Base-by-base conservation (phyloP, 345 rosid species). In the thale cress (Arabidopsis thaliana) region DNA sequence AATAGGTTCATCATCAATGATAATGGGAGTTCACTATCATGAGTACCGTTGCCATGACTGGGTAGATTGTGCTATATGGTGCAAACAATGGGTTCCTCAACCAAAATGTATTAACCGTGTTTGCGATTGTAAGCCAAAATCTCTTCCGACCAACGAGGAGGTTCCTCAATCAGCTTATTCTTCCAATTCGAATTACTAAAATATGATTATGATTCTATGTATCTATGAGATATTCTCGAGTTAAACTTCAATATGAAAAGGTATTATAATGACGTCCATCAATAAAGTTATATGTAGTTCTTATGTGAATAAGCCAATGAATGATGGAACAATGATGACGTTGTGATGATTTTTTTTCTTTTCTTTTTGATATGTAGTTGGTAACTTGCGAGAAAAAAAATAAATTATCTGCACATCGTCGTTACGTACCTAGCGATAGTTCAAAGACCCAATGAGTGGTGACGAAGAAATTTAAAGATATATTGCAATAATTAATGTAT, bases 101-200 rank as follows among this genome's bases (percentile, higher is more conserved):
- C 73, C 79, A 10, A 1, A 67, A 6, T 75, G 79, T 59, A 75
- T 75, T 40, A 59, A 75, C 32, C 79, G 67, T 4, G 11, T 50
- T 50, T 75, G 79, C n/a, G n/a, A 67, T 32, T 75, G 73, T 67
- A 67, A 41, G 41, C 73, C 51, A 12, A 40, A 41, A 14, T 24
- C 66, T 58, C 74, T 1, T 45, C 6, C 24, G 8, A 49, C 67
- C 36, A 22, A 49, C 1, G 67, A 57, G 12, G 46, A 33, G 14
- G 16, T 13, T 20, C 44, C 16, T 7, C 8, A 11, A 10, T 22
- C 45, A 4, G 5, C 37, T 53, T 20, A 22, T 8, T 13, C 46
- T 23, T n/a, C 34, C 20, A 36, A 53, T 40, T 6, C 53, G 16
- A 65, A 48, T 3, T 6, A 33, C 4, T 65, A 41, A 65, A 49